phyloP scores from a whole-genome alignment of 345 rosid species.

The Cochlearia excelsa region DNA sequence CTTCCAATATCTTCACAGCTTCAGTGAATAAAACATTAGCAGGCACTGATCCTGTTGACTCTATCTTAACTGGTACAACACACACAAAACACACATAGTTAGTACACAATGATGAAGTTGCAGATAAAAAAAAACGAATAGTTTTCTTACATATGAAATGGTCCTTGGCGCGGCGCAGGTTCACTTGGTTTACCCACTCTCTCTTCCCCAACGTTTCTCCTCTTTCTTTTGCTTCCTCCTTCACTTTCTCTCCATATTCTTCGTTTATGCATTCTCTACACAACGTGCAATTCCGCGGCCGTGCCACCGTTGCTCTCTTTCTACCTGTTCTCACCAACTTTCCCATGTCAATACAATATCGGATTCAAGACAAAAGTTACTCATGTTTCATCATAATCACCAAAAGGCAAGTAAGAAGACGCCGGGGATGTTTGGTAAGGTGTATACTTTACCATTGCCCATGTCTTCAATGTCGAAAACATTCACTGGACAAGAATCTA shows the following conservation, averaged over 20 bases:
- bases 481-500: conserved; percentile 59
- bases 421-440: conserved; percentile 2
- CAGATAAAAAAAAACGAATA: no score
- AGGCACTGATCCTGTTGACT: conserved; percentile 82
- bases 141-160: conserved; percentile 83
- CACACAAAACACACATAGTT: conserved; percentile 1
- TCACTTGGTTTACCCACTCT: conserved; percentile 58
- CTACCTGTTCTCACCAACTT: conserved; percentile 58
- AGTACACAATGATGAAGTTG: no score
- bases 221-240: background rate
- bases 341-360: conserved; percentile 5
- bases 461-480: conserved; percentile 95
- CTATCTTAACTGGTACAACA: conserved; percentile 58
- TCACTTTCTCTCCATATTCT: background rate
- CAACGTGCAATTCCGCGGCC: conserved; percentile 76
- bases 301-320: conserved; percentile 74
- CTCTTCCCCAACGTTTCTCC: background rate
- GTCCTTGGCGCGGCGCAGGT: conserved; percentile 61
- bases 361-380: background rate
- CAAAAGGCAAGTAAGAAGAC: background rate
- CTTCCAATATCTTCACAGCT: conserved; percentile 89
- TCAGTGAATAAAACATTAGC: conserved; percentile 82
- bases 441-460: conserved; percentile 56
- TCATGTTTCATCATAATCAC: conserved; percentile 8
- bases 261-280: conserved; percentile 64